phyloP scores from a whole-genome alignment of 768 basidiomycete species.

The Sporobolomyces phaffii region DNA sequence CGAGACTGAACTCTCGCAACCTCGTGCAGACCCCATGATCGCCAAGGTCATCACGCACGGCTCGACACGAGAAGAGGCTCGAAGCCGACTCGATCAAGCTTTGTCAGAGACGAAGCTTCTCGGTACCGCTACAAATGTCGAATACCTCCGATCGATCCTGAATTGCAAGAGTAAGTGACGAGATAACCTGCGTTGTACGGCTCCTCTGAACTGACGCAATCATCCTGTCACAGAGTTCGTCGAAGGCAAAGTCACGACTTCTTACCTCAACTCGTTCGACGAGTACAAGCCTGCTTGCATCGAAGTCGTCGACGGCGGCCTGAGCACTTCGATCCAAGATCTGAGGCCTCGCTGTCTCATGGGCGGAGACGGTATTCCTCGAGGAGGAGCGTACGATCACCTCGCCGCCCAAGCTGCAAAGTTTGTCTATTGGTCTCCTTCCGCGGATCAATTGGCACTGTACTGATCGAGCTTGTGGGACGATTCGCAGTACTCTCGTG shows the following conservation, averaged over 20 bases:
- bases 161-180: slow-evolving; percentile 43
- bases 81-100: slow-evolving; percentile 49
- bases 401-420: slow-evolving; percentile 58
- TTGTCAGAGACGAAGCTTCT: slow-evolving; percentile 51
- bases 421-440: not conserved
- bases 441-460: not conserved
- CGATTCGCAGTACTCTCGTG: slow-evolving; percentile 49
- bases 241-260: slow-evolving; percentile 53
- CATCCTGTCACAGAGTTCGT: slow-evolving; percentile 49
- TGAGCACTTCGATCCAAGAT: slow-evolving; percentile 59
- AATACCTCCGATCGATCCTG: slow-evolving; percentile 54
- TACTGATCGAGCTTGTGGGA: not conserved
- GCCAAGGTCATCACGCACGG: slow-evolving; percentile 60
- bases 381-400: slow-evolving; percentile 61
- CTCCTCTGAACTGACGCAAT: too few species aligned
- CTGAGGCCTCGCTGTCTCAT: slow-evolving; percentile 52
- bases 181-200: too few species aligned
- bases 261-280: slow-evolving; percentile 52
- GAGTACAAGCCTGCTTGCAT: slow-evolving; percentile 50
- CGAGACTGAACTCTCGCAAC: not conserved
- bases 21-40: slow-evolving; percentile 46
- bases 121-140: slow-evolving; percentile 60
- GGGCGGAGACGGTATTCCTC: slow-evolving; percentile 58
- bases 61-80: slow-evolving; percentile 51
- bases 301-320: slow-evolving; percentile 55